These are phyloP conservation scores for Ciborinia camelliae DNA, from an alignment of 2,329 filamentous ascomycete species.

Conservation along the genomic window DNA sequence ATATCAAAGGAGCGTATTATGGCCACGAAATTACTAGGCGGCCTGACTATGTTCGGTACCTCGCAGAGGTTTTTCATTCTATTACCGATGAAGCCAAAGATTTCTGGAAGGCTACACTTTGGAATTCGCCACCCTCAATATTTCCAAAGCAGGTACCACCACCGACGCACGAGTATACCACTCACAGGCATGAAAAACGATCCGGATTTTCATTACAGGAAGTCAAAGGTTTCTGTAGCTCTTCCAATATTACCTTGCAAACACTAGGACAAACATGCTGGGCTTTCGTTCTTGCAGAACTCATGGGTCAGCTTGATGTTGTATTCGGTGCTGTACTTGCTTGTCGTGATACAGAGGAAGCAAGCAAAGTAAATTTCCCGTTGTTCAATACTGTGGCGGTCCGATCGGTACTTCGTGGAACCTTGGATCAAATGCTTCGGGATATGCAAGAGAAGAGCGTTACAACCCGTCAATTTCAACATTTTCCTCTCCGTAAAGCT, in stretches of 20 bases:
- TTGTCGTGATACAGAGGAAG: slow-evolving; percentile 71
- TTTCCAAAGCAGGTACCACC: slow-evolving; percentile 40
- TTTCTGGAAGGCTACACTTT: slow-evolving; percentile 73
- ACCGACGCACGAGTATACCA: neutral
- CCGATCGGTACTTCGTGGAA: slow-evolving; percentile 69
- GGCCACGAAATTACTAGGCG: slow-evolving; percentile 41
- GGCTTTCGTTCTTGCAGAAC: slow-evolving; percentile 65
- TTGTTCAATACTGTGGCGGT: slow-evolving; percentile 89
- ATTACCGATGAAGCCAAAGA: slow-evolving; percentile 45
- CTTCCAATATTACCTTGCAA: slow-evolving; percentile 68
- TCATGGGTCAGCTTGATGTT: slow-evolving; percentile 65
- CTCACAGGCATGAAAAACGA: slow-evolving; percentile 45
- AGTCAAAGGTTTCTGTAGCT: slow-evolving; percentile 60
- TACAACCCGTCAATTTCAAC: slow-evolving; percentile 66
- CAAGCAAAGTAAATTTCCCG: slow-evolving; percentile 71
- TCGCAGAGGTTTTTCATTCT: slow-evolving; percentile 45
- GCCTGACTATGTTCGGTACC: slow-evolving; percentile 49
- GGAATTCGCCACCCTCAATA: slow-evolving; percentile 44
- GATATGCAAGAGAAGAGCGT: slow-evolving; percentile 71
- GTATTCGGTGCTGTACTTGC: slow-evolving; percentile 81
- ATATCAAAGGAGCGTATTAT: slow-evolving; percentile 64
- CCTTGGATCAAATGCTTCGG: slow-evolving; percentile 58
- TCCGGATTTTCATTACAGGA: slow-evolving; percentile 44
- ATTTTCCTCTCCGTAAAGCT: slow-evolving; percentile 71
- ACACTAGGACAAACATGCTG: slow-evolving; percentile 74